phyloP scores from a whole-genome alignment of 169 alveolate genomes.

The Plasmodium cynomolgi region DNA sequence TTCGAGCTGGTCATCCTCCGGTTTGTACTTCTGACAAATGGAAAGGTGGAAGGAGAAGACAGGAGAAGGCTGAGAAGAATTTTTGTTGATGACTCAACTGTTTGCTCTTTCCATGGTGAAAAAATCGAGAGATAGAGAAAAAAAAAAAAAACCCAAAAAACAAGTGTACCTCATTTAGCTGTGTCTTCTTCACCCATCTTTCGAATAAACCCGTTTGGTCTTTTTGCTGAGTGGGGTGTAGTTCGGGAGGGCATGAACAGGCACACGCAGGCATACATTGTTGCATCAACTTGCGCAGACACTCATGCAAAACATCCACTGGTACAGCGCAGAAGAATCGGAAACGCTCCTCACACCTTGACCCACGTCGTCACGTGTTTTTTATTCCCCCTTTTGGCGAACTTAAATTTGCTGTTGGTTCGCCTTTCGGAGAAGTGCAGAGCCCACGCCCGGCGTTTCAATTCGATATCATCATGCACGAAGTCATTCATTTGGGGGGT shows the following conservation, averaged over 20 bases:
- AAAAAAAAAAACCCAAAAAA: slow-evolving; percentile 12
- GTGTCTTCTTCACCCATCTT: slow-evolving; percentile 35
- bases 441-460: slow-evolving; percentile 42
- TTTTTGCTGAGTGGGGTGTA: slow-evolving; percentile 3
- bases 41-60: neutral
- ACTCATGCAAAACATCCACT: neutral
- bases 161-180: slow-evolving; percentile 20
- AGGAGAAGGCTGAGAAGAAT: neutral
- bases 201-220: slow-evolving; percentile 20
- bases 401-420: slow-evolving; percentile 24
- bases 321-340: neutral
- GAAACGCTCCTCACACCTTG: slow-evolving; percentile 8
- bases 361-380: slow-evolving; percentile 41
- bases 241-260: neutral
- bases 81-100: neutral
- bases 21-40: slow-evolving; percentile 17
- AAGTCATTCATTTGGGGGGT: slow-evolving; percentile 43
- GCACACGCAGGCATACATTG: neutral
- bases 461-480: slow-evolving; percentile 21
- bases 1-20: neutral
- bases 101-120: neutral
- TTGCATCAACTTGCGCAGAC: neutral
- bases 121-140: neutral
- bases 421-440: slow-evolving; percentile 20
- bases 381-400: slow-evolving; percentile 9